A percentile compares a stretch with the other conserved stretches of the same genome.
phyloP scores from a whole-genome alignment of 176 grass and related monocot species.

The Pontederia crassipes region DNA sequence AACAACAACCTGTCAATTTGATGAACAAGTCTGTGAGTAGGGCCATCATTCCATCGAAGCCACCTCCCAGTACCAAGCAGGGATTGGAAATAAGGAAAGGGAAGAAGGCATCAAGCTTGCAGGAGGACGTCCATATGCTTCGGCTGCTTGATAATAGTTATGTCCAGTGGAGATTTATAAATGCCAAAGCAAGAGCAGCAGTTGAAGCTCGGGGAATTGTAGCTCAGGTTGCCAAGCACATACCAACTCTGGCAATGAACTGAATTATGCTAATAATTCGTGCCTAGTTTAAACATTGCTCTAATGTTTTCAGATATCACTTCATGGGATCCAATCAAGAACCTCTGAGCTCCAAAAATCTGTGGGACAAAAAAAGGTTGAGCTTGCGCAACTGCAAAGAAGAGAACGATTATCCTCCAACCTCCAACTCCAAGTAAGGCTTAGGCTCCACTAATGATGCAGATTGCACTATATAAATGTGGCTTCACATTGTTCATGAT shows the following conservation, averaged over 20 bases:
- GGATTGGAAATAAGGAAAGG: conserved; percentile 39
- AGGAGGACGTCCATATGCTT: conserved; percentile 61
- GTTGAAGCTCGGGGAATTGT: conserved; percentile 28
- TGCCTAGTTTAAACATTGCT: too few relatives aligned
- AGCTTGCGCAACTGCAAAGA: conserved; percentile 39
- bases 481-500: too few relatives aligned
- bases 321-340: conserved; percentile 29
- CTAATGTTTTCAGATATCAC: conserved; percentile 37
- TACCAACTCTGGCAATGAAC: too few relatives aligned
- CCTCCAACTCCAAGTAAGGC: conserved; percentile 48
- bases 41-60: conserved; percentile 21
- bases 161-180: conserved; percentile 58
- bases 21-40: conserved; percentile 20
- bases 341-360: conserved; percentile 28
- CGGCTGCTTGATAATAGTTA: conserved; percentile 51
- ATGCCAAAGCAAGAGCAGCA: conserved; percentile 33
- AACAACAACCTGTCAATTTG: not conserved
- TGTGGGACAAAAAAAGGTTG: conserved; percentile 31
- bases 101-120: conserved; percentile 36
- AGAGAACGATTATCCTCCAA: conserved; percentile 27
- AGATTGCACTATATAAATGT: not conserved
- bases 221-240: not conserved
- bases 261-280: too few relatives aligned
- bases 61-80: conserved; percentile 37
- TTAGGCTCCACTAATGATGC: not conserved